These are phyloP conservation scores for Entophlyctis luteolus DNA, from an alignment of 192 early-diverging fungal species.

Conservation along the genomic window DNA sequence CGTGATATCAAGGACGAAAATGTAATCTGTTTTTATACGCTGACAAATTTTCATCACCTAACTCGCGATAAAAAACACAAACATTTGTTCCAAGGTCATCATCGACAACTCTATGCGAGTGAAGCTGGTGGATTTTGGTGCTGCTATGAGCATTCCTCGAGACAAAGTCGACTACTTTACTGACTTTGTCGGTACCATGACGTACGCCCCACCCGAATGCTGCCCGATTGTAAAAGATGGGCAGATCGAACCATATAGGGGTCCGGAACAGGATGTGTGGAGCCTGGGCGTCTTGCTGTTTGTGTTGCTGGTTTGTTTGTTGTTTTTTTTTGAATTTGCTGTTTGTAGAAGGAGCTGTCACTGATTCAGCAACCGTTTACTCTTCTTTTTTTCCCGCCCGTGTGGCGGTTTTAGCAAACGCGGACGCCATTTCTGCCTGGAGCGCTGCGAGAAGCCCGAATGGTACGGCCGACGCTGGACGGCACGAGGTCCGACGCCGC, in stretches of 20 bases:
- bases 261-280: conserved; percentile 80
- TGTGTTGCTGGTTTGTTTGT: conserved; percentile 48
- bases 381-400: conserved; percentile 64
- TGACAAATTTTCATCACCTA: conserved; percentile 26
- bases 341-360: background rate
- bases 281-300: conserved; percentile 73
- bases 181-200: conserved; percentile 69
- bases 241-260: conserved; percentile 64
- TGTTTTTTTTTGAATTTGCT: background rate
- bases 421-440: conserved; percentile 22
- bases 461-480: conserved; percentile 8
- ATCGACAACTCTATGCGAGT: conserved; percentile 48
- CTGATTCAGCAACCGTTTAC: too few species aligned
- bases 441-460: conserved; percentile 5
- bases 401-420: conserved; percentile 63
- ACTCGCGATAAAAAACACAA: background rate
- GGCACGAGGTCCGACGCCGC: conserved; percentile 3
- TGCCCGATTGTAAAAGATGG: conserved; percentile 65
- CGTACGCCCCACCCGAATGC: conserved; percentile 77
- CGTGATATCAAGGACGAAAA: conserved; percentile 90
- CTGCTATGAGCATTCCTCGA: conserved; percentile 55
- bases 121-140: conserved; percentile 82
- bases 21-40: conserved; percentile 55
- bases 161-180: conserved; percentile 58
- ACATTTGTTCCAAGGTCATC: conserved; percentile 35